Percentiles rank a stretch among this genome's conserved stretches.
Evolutionary conservation across 345 rosid species (phyloP).

Genomic region (Hypericum perforatum): DNA sequence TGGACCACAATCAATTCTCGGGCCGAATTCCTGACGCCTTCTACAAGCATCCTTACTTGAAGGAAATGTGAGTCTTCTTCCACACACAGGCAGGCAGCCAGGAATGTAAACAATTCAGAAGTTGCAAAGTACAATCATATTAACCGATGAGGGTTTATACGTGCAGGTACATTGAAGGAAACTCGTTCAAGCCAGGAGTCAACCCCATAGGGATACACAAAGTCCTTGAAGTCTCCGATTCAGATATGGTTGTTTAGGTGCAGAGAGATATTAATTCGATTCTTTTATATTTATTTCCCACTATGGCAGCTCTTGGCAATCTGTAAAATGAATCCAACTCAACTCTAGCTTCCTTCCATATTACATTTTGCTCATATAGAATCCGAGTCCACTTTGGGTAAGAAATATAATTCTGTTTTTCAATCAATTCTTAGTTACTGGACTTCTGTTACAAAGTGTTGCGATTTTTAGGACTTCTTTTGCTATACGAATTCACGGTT

Average conservation of each 20-base stretch:
- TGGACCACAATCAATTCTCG: conserved; percentile 70
- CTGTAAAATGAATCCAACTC: no score
- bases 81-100: background rate
- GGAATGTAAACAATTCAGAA: background rate
- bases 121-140: background rate
- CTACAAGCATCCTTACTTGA: conserved; percentile 54
- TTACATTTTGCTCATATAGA: no score
- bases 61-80: conserved; percentile 52
- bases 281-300: background rate
- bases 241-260: conserved; percentile 49
- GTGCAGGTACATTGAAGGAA: conserved; percentile 71
- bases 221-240: conserved; percentile 58
- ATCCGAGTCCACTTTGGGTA: no score
- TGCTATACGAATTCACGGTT: no score
- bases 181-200: conserved; percentile 46
- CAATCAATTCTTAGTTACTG: no score
- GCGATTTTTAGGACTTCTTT: no score
- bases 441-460: no score
- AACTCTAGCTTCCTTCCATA: background rate
- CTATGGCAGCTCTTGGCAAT: no score
- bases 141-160: background rate
- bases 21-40: conserved; percentile 64
- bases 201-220: conserved; percentile 58
- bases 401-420: no score
- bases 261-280: conserved; percentile 8